Evolutionary conservation across 225 moss, liverwort and hornwort species (phyloP).

Genomic region (Sphagnum tenellum): DNA sequence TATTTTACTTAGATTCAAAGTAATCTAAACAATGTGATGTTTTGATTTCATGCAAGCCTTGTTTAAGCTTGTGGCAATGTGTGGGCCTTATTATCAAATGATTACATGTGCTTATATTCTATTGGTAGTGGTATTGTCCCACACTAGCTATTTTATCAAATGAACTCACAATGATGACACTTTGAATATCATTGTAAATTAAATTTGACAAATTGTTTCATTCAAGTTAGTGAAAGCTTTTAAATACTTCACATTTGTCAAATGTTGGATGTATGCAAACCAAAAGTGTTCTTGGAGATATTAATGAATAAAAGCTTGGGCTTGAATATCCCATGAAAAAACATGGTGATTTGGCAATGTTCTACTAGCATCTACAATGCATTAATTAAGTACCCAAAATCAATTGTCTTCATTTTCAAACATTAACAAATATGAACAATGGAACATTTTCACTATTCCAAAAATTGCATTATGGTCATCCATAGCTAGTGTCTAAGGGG

Average conservation of each 20-base stretch:
- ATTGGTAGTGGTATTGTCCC: slow-evolving; percentile 51
- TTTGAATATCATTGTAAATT: not conserved
- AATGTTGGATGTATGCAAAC: slow-evolving; percentile 8
- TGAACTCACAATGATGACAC: not conserved
- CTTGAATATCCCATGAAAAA: slow-evolving; percentile 66
- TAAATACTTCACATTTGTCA: too few species aligned
- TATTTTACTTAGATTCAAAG: too few species aligned
- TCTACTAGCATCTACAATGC: slow-evolving; percentile 56
- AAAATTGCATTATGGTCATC: too few species aligned
- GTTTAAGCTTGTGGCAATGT: slow-evolving; percentile 50
- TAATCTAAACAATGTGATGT: too few species aligned
- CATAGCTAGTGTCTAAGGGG: too few species aligned
- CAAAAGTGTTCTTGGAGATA: slow-evolving; percentile 39
- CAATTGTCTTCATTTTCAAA: too few species aligned
- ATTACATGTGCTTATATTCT: slow-evolving; percentile 56
- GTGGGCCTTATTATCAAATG: slow-evolving; percentile 60
- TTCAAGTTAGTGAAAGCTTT: not conserved
- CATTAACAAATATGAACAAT: too few species aligned
- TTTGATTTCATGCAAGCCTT: slow-evolving; percentile 16
- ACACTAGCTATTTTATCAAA: slow-evolving; percentile 60
- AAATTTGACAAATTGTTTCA: not conserved
- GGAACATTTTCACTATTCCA: too few species aligned
- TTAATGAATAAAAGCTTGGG: slow-evolving; percentile 58
- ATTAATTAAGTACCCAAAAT: slow-evolving; percentile 19
- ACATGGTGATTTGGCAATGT: slow-evolving; percentile 57